Evolutionary conservation across 2,329 filamentous ascomycete genomes (phyloP).

Genomic region (Penicillium sp.): DNA sequence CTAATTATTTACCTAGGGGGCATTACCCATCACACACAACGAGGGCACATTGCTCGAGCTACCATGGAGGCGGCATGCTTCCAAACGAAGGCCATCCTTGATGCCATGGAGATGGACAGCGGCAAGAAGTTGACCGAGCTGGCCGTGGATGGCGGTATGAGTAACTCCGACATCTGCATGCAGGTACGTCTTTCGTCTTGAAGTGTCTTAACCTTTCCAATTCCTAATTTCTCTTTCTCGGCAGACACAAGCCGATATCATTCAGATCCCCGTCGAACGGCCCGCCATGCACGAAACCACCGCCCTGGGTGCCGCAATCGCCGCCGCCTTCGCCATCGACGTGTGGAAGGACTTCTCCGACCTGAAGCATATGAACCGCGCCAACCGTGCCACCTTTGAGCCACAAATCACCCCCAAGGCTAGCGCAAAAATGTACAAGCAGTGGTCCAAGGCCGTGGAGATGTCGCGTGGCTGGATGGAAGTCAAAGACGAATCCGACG

Average conservation of each 20-base stretch:
- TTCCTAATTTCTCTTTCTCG: not conserved
- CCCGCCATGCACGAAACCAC: constrained; percentile 90
- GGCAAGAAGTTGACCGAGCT: constrained; percentile 72
- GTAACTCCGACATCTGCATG: constrained; percentile 85
- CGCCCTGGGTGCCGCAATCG: constrained; percentile 81
- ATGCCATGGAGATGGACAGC: constrained; percentile 86
- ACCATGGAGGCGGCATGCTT: constrained; percentile 89
- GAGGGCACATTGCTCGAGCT: constrained; percentile 81
- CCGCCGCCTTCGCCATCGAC: constrained; percentile 76
- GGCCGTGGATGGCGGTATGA: constrained; percentile 85
- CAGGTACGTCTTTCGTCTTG: constrained; percentile 49
- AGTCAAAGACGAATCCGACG: constrained; percentile 24
- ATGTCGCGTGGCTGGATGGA: constrained; percentile 72
- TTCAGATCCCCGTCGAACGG: constrained; percentile 77
- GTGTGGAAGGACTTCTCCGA: constrained; percentile 76
- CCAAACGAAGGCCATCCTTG: constrained; percentile 89
- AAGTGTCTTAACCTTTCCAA: not conserved
- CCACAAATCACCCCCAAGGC: constrained; percentile 62
- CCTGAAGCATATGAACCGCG: constrained; percentile 68
- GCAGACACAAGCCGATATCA: constrained; percentile 76
- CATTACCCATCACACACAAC: constrained; percentile 79
- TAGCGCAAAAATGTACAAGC: constrained; percentile 62
- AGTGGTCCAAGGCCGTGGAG: constrained; percentile 74
- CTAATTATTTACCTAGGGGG: constrained; percentile 54
- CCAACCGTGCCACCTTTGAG: constrained; percentile 67